Base-by-base conservation (phyloP, 1,284 basidiomycete genomes). In the Papiliotrema fonsecae region DNA sequence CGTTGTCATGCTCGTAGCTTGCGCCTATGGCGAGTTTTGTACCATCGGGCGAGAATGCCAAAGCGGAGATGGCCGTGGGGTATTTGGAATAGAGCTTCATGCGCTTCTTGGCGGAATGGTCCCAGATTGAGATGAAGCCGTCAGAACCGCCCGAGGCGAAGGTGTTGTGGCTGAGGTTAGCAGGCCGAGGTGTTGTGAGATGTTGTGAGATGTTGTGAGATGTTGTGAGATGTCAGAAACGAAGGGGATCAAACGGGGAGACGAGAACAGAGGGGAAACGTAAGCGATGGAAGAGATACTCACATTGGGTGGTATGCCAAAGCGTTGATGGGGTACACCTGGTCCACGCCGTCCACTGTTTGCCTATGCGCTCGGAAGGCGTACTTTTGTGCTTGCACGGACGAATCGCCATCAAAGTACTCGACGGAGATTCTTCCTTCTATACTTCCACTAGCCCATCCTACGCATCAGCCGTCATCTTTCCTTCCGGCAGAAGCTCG, bases 331-430 rank as follows among this genome's bases (percentile, higher is more conserved):
- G 94, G 92, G 82, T 91, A 98, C n/a, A 97, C 92, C 56, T 92
- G 88, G 68, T 99, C 96, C n/a, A 88, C 85, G 31, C 87, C 88
- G 42, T 89, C 85, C 45, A 92, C 83, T 2, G 87, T 84, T 66
- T 91, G 86, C 18, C 94, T 80, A 67, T 99, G 94, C 61, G 93
- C 97, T 68, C 97, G 93, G 81, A 97, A 99, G 2, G 96, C 96
- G 69, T 98, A 99, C 74, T 97, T 97, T 69, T 87, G 86, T 16
- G 85, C 82, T 70, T 97, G 91, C 0, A 79, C 77, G 22, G 81
- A 80, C 0, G 83, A 77, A 10, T 81, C 82, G 2, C 88, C 82
- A 60, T 97, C 90, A 65, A 97, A 93, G 74, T 96, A 97, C 70
- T 99, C 96, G 36, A 98, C 93, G 0, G 93, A 91, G 49, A 98